A percentile compares a stretch with the other conserved stretches of the same genome.
Conservation (phyloP, 163 green algal species). For the Scenedesmus sp. region DNA sequence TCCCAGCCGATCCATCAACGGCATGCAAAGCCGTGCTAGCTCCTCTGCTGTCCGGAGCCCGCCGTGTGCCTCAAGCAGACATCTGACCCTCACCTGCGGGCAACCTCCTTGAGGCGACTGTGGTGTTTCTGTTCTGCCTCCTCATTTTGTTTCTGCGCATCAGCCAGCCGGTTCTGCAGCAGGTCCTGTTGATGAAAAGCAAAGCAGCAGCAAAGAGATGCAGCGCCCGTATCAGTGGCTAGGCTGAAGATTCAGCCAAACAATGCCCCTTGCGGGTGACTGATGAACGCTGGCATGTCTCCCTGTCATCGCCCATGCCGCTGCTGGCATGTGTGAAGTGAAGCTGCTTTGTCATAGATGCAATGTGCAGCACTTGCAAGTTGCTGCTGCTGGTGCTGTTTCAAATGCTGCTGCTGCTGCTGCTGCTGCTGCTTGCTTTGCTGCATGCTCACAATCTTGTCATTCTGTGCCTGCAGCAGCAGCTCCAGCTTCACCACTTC, state of each 20-base stretch:
- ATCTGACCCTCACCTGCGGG: slow-evolving; percentile 31
- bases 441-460: slow-evolving; percentile 26
- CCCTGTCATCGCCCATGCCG: background rate
- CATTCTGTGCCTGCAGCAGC: slow-evolving; percentile 30
- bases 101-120: slow-evolving; percentile 44
- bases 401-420: background rate
- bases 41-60: too few species aligned
- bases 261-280: background rate
- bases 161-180: background rate
- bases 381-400: background rate
- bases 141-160: slow-evolving; percentile 15
- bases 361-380: background rate
- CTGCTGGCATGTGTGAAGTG: too few species aligned
- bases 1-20: too few species aligned
- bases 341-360: too few species aligned
- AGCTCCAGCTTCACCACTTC: slow-evolving; percentile 37
- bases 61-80: background rate
- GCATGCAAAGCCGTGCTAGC: too few species aligned
- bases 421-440: background rate
- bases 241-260: background rate
- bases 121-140: slow-evolving; percentile 27
- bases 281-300: background rate
- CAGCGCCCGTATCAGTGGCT: background rate
- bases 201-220: background rate
- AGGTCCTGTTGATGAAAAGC: background rate